Conservation (phyloP, 768 basidiomycete species). For the Favolaschia claudopus region DNA sequence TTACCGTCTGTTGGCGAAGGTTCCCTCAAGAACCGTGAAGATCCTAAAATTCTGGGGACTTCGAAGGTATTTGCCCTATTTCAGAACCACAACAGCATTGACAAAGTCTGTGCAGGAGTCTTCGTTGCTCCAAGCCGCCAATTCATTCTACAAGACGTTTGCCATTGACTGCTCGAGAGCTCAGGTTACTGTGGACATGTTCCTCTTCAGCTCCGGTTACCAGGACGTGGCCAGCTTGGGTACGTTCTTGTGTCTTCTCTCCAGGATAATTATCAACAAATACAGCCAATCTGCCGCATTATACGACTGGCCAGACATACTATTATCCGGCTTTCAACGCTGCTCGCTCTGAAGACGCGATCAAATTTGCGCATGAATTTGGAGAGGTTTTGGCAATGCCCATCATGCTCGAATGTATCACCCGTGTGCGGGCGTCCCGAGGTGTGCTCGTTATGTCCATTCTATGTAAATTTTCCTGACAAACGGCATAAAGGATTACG, state of each 20-base stretch:
- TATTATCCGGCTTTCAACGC: constrained; percentile 99
- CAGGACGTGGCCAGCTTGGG: constrained; percentile 96
- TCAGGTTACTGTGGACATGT: constrained; percentile 99
- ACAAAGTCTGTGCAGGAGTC: constrained; percentile 69
- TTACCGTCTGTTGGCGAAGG: constrained; percentile 91
- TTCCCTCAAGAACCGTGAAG: constrained; percentile 94
- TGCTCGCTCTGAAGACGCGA: constrained; percentile 89
- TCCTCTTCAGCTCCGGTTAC: constrained; percentile 92
- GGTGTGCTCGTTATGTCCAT: constrained; percentile 56
- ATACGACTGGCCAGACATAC: constrained; percentile 97
- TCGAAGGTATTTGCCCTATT: constrained; percentile 88
- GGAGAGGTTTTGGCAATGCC: constrained; percentile 92
- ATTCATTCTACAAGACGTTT: constrained; percentile 97
- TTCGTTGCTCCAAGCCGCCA: constrained; percentile 89
- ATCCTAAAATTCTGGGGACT: constrained; percentile 95
- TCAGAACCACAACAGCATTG: too few relatives aligned
- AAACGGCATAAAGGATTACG: constrained; percentile 66
- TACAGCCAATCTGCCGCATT: constrained; percentile 89
- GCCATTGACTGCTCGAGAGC: constrained; percentile 98
- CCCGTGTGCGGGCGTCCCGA: constrained; percentile 97
- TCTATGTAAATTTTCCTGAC: constrained; percentile 1
- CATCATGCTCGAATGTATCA: constrained; percentile 96
- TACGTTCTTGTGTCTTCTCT: constrained; percentile 42
- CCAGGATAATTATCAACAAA: not conserved
- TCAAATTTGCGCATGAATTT: constrained; percentile 98